Percentiles rank a stretch among this genome's conserved stretches.
Evolutionary conservation across 108 stramenopile species (phyloP).

Genomic region (Skeletonema costatum): DNA sequence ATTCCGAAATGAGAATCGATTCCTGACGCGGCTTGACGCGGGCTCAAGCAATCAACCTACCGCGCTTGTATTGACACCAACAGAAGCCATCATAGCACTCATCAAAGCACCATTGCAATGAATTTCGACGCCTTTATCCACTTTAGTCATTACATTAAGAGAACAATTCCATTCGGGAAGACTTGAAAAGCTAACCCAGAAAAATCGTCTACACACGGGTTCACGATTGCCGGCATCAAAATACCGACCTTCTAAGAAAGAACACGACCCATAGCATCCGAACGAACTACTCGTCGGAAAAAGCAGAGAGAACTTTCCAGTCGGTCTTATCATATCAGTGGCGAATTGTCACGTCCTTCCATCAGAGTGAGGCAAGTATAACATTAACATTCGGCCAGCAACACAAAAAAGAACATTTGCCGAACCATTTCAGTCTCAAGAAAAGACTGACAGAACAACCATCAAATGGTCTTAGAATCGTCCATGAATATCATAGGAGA

Average conservation of each 20-base stretch:
- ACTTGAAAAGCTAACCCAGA: background rate
- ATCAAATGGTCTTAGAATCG: background rate
- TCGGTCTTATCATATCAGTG: background rate
- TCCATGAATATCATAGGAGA: background rate
- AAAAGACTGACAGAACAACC: background rate
- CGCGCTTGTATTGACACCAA: background rate
- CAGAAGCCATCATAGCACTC: background rate
- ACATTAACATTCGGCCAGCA: background rate
- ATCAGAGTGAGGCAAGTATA: background rate
- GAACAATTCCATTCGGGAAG: background rate
- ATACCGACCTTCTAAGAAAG: background rate
- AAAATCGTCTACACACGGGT: background rate
- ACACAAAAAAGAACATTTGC: background rate
- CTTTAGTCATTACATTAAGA: background rate
- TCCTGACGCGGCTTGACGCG: background rate
- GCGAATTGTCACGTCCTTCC: background rate
- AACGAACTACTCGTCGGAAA: background rate
- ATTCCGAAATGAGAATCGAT: background rate
- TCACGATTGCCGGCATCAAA: background rate
- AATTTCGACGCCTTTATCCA: background rate
- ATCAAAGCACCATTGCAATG: background rate
- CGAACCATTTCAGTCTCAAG: background rate
- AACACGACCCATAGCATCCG: background rate
- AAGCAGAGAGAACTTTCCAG: too few relatives aligned
- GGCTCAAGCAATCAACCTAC: background rate